Evolutionary conservation across 176 grass and related monocot genomes (phyloP), one percentile per base, ranked within the genome.

Genomic region (Oryza glaberrima): DNA sequence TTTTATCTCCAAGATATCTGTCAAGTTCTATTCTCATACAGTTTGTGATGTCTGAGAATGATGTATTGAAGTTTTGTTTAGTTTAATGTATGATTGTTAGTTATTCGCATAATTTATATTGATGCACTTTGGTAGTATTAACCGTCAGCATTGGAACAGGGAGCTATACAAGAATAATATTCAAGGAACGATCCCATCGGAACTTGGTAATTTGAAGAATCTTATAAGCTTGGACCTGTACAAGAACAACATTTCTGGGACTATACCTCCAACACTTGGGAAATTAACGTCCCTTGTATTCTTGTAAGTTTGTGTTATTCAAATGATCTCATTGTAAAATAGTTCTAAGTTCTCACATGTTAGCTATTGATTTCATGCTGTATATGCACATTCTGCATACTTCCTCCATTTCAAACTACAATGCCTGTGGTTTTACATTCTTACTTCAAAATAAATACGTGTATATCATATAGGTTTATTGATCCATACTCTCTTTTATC

Each of bases 161-260:
- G 95, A 98, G 61, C 93, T 98, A 83, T 98, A 98, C 91, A 98
- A 98, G 76, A 98, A 98, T 60, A 95, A 90, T 34, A 98, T 98
- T 86, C 89, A 93, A 87, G 95, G 95, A 74, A 63, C 38, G 11
- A 93, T 98, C 68, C 95, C 93, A 6, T 85, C 88, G 16, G 95
- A 98, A 70, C 79, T 98, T 76, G 95, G 93, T 72, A 84, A 87
- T 75, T 82, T 97, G 86, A 97, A 92, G 88, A 97, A 88, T 80
- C 88, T 97, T 67, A 92, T 97, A 89, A 95, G 92, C 89, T 77
- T 98, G 76, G 95, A 98, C 82, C 83, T 98, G 73, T 98, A 98
- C 86, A 98, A 90, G 79, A 98, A 98, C 82, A 98, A 95, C 65
- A 86, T 98, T 82, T 92, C 95, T 1, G 95, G 95, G 72, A 88